Evolutionary conservation across 2,329 filamentous ascomycete genomes (phyloP).

Genomic region (Scytalidium sp.): DNA sequence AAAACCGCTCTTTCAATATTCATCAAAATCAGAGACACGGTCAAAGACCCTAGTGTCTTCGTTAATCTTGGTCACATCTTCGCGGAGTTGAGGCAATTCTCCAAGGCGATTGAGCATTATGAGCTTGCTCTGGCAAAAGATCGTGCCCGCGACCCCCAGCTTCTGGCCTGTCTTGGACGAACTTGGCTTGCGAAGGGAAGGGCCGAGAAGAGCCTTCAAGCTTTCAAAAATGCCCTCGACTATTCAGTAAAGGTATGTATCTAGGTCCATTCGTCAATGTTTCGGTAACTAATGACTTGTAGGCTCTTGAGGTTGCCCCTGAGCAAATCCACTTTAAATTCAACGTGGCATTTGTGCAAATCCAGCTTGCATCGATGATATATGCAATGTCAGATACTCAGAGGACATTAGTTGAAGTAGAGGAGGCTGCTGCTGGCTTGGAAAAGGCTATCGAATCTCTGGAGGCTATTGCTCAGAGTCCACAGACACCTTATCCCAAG

Average conservation of each 20-base stretch:
- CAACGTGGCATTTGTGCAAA: slow-evolving; percentile 97
- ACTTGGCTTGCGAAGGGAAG: slow-evolving; percentile 68
- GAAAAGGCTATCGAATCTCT: slow-evolving; percentile 78
- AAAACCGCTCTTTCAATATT: slow-evolving; percentile 82
- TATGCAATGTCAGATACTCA: slow-evolving; percentile 72
- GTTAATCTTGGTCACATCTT: slow-evolving; percentile 94
- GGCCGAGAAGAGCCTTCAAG: slow-evolving; percentile 58
- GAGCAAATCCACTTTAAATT: slow-evolving; percentile 92
- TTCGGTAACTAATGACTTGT: slow-evolving; percentile 19
- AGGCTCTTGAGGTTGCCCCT: slow-evolving; percentile 75
- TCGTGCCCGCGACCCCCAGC: slow-evolving; percentile 58
- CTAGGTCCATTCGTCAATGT: not conserved
- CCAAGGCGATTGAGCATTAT: slow-evolving; percentile 92
- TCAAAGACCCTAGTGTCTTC: slow-evolving; percentile 84
- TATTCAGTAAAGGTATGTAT: slow-evolving; percentile 59
- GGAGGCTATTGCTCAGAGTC: slow-evolving; percentile 60
- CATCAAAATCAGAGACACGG: slow-evolving; percentile 82
- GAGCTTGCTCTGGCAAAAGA: slow-evolving; percentile 70
- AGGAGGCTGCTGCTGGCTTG: slow-evolving; percentile 75
- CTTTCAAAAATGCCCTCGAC: slow-evolving; percentile 61
- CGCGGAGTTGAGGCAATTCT: slow-evolving; percentile 84
- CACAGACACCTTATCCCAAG: slow-evolving; percentile 80
- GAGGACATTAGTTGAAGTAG: slow-evolving; percentile 75
- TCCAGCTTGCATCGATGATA: slow-evolving; percentile 83
- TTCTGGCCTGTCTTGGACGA: slow-evolving; percentile 68